Conservation (phyloP, 139 green algal genomes). For the Auxenochlorella pyrenoidosa region DNA sequence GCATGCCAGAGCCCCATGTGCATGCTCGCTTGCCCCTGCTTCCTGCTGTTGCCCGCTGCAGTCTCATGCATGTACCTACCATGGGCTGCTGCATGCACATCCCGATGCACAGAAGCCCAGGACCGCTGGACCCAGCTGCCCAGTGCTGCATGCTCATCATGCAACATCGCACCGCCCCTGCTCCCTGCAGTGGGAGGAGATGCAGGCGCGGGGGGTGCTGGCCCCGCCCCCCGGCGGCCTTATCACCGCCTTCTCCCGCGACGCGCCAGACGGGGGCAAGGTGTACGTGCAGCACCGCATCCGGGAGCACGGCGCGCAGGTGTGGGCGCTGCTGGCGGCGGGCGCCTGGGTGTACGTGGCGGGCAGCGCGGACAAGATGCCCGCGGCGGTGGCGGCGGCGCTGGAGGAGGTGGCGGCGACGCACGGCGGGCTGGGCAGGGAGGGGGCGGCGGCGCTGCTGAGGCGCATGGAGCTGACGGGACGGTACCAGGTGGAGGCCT, state of each 20-base stretch:
- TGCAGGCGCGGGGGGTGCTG: slow-evolving; percentile 61
- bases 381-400: slow-evolving; percentile 69
- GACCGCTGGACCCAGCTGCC: too few relatives aligned
- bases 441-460: slow-evolving; percentile 67
- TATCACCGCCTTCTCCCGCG: slow-evolving; percentile 79
- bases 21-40: too few relatives aligned
- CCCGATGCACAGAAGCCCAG: too few relatives aligned
- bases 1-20: too few relatives aligned
- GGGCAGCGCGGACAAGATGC: slow-evolving; percentile 84
- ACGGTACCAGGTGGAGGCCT: slow-evolving; percentile 90
- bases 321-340: slow-evolving; percentile 75
- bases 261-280: slow-evolving; percentile 56
- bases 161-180: too few relatives aligned
- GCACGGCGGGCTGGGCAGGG: slow-evolving; percentile 61
- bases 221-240: slow-evolving; percentile 54
- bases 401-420: slow-evolving; percentile 69
- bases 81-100: too few relatives aligned
- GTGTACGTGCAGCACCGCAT: slow-evolving; percentile 90
- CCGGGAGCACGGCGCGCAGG: slow-evolving; percentile 51
- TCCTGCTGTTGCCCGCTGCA: too few relatives aligned
- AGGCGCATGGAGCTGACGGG: slow-evolving; percentile 67
- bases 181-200: slow-evolving; percentile 69
- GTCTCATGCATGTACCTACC: too few relatives aligned
- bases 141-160: too few relatives aligned
- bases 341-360: slow-evolving; percentile 79